Conservation (phyloP, 2,329 filamentous ascomycete species). For the Clonostachys sp. region DNA sequence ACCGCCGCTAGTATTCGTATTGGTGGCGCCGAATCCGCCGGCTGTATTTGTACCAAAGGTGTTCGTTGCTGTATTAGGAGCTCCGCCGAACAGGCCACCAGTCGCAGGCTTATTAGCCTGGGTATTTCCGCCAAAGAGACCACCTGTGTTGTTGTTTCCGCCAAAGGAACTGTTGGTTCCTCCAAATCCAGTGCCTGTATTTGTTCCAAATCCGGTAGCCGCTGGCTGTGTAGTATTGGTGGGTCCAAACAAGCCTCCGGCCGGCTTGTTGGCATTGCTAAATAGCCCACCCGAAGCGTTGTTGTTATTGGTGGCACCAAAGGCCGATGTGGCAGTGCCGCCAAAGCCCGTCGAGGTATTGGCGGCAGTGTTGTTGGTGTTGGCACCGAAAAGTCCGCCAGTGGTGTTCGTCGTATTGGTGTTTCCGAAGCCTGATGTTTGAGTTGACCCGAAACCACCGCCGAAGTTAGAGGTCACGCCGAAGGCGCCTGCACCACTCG, state of each 20-base stretch:
- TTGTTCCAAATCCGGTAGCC: constrained; percentile 23
- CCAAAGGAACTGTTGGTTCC: constrained; percentile 18
- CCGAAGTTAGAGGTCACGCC: constrained; percentile 55
- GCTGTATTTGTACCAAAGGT: constrained; percentile 16
- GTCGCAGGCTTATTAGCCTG: constrained; percentile 10
- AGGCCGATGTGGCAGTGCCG: not conserved
- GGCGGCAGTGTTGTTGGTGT: constrained; percentile 14
- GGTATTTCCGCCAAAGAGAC: constrained; percentile 4
- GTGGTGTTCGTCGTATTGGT: constrained; percentile 16
- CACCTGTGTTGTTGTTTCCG: not conserved
- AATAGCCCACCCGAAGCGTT: constrained; percentile 28
- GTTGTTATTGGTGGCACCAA: constrained; percentile 16
- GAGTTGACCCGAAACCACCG: constrained; percentile 39
- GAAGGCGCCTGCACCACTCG: constrained; percentile 78
- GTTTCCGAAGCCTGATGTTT: constrained; percentile 7
- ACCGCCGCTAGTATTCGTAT: constrained; percentile 27
- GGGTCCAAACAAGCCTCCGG: constrained; percentile 38
- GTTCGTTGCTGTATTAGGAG: constrained; percentile 11
- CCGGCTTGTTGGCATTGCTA: constrained; percentile 24
- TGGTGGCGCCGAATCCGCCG: constrained; percentile 30
- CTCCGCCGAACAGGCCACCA: constrained; percentile 39
- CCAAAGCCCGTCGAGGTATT: constrained; percentile 31
- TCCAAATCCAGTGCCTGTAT: constrained; percentile 3
- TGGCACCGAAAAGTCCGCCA: constrained; percentile 35
- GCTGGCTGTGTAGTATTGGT: constrained; percentile 25